Evolutionary conservation across 2,329 filamentous ascomycete species (phyloP).

Genomic region (Xylaria arbuscula): DNA sequence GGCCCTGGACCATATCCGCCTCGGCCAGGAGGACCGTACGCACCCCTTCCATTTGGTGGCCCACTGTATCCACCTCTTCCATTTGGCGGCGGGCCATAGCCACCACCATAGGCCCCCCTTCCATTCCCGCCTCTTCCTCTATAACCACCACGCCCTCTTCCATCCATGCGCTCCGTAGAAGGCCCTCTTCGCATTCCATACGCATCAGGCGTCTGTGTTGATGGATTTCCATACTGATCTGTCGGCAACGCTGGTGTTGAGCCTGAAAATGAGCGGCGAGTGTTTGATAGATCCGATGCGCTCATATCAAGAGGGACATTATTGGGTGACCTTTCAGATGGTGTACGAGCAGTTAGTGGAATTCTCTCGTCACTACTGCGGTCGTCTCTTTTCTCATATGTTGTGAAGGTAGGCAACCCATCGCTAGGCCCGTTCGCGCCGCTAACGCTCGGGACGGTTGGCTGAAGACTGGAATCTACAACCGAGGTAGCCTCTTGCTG

Average conservation of each 20-base stretch:
- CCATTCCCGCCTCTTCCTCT: conserved; percentile 64
- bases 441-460: conserved; percentile 68
- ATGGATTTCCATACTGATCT: conserved; percentile 74
- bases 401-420: conserved; percentile 66
- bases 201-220: conserved; percentile 56
- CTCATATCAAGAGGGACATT: conserved; percentile 55
- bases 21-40: conserved; percentile 48
- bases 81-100: conserved; percentile 59
- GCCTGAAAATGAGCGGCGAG: conserved; percentile 53
- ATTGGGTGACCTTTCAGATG: conserved; percentile 67
- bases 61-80: conserved; percentile 60
- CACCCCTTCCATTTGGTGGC: conserved; percentile 51
- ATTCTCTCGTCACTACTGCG: conserved; percentile 75
- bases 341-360: conserved; percentile 74
- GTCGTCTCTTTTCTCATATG: conserved; percentile 74
- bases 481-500: conserved; percentile 61
- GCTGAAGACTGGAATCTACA: conserved; percentile 60
- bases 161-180: conserved; percentile 61
- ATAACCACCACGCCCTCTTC: conserved; percentile 68
- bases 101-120: conserved; percentile 53
- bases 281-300: conserved; percentile 52
- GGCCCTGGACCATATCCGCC: conserved; percentile 51
- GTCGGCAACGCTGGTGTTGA: conserved; percentile 53
- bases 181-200: conserved; percentile 61
- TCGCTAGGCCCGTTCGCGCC: conserved; percentile 62